Conservation (phyloP, 1,139 yeast genomes). For the Blastobotrys elegans region DNA sequence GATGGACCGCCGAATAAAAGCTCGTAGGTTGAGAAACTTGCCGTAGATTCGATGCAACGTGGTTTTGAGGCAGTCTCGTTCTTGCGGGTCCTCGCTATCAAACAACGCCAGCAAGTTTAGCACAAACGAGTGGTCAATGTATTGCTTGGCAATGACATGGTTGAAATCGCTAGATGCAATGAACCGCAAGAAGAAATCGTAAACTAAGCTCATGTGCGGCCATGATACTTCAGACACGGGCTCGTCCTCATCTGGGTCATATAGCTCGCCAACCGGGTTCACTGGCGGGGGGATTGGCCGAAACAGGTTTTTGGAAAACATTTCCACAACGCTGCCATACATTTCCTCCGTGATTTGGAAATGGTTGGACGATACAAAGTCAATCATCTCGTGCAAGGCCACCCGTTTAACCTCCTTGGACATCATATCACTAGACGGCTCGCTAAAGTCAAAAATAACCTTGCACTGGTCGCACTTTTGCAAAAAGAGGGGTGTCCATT, state of each 20-base stretch:
- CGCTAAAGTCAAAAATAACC: slow-evolving; percentile 87
- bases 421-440: slow-evolving; percentile 84
- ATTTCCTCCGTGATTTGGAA: slow-evolving; percentile 86
- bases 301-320: slow-evolving; percentile 85
- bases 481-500: slow-evolving; percentile 74
- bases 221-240: slow-evolving; percentile 95
- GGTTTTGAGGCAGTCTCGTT: slow-evolving; percentile 90
- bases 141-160: slow-evolving; percentile 88
- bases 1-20: slow-evolving; percentile 86
- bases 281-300: slow-evolving; percentile 98
- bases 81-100: slow-evolving; percentile 95
- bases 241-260: slow-evolving; percentile 98
- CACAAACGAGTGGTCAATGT: slow-evolving; percentile 87
- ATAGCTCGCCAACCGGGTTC: slow-evolving; percentile 92
- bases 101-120: slow-evolving; percentile 76
- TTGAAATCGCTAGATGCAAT: slow-evolving; percentile 94
- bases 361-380: slow-evolving; percentile 71
- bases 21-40: slow-evolving; percentile 81
- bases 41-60: slow-evolving; percentile 95
- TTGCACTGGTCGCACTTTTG: slow-evolving; percentile 93
- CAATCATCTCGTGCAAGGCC: slow-evolving; percentile 83
- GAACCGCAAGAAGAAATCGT: slow-evolving; percentile 88
- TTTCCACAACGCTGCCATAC: slow-evolving; percentile 80
- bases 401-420: slow-evolving; percentile 89
- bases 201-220: slow-evolving; percentile 98